Evolutionary conservation across 176 grass and related monocot species (phyloP).

Genomic region (Areca catechu): DNA sequence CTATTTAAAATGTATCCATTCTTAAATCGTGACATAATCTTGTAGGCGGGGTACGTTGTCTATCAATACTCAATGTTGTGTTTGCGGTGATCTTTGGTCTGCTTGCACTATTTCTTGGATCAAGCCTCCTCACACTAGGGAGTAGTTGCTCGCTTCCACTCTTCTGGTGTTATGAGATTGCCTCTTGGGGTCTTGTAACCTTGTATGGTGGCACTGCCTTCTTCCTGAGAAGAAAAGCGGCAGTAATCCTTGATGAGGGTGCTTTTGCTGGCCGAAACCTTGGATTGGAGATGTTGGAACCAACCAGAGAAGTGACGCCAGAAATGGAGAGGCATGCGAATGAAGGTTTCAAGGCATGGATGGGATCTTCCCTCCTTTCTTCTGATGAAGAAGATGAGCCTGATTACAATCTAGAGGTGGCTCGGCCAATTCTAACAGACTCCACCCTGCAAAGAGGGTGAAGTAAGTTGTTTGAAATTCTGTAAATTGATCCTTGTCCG

Average conservation of each 20-base stretch:
- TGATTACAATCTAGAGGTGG: constrained; percentile 69
- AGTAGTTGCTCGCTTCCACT: constrained; percentile 83
- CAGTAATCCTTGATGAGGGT: constrained; percentile 55
- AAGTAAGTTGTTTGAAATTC: not conserved
- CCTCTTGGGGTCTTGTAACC: constrained; percentile 77
- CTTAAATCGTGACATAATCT: not conserved
- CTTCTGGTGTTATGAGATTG: constrained; percentile 96
- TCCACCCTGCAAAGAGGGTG: constrained; percentile 22
- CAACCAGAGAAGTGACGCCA: constrained; percentile 41
- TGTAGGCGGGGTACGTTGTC: constrained; percentile 79
- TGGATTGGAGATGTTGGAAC: constrained; percentile 84
- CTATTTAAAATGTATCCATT: too few species aligned
- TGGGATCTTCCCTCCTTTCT: constrained; percentile 82
- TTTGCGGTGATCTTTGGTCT: constrained; percentile 68
- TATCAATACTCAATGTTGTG: constrained; percentile 70
- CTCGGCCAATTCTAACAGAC: constrained; percentile 25
- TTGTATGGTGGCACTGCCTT: constrained; percentile 70
- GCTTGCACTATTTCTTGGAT: constrained; percentile 88
- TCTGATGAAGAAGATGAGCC: constrained; percentile 74
- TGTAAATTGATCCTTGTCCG: too few species aligned
- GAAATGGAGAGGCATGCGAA: constrained; percentile 67
- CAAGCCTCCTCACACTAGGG: constrained; percentile 60
- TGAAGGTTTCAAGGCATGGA: constrained; percentile 91
- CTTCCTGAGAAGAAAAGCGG: constrained; percentile 77
- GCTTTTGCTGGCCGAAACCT: constrained; percentile 48